Base-by-base conservation (phyloP, 305 asterid species). In the Nicotiana rustica region DNA sequence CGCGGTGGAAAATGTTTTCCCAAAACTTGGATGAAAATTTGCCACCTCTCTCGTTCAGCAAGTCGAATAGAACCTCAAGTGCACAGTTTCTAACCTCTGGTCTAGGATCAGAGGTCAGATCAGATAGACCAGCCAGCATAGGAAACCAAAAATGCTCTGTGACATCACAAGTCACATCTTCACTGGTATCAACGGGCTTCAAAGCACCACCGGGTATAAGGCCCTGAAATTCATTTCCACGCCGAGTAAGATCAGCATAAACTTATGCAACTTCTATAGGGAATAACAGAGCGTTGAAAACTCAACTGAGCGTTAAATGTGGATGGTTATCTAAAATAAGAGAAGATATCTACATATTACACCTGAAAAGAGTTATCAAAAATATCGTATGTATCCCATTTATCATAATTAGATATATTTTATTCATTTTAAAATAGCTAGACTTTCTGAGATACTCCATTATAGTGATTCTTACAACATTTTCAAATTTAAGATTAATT, bases 81-180 rank as follows among this genome's bases (percentile, higher is more conserved):
- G 99, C 98, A 84, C 99, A 97, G 88, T 92, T 95, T 83, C 99
- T 88, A 89, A 97, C 98, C 89, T 97, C 99, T 77, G 90, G 84
- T 87, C 99, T 93, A 38, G 99, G 94, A 88, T 97, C 99, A 84
- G 99, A 95, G 81, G 99, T 97, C 85, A 97, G 92, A 83, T 93
- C 99, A 81, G 99, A 97, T 64, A 97, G 97, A 87, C 99, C 99
- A 88, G 99, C 99, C 85, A 97, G 90, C 99, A 97, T 97, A 38
- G 99, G 99, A 89, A 97, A 97, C 99, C 99, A 97, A 89, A 93
- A 97, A 87, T 97, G 98, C 90, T 97, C 99, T 56, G 99, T 97
- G 86, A 97, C 95, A 83, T 97, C 98, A 91, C 57, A 89, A 67
- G 95, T 82, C 87, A 92, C 92, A 87, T 93, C 98, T 13, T 85